These are phyloP conservation scores for Rhodotorula kratochvilovae DNA, from an alignment of 768 basidiomycete species.

Conservation along the genomic window DNA sequence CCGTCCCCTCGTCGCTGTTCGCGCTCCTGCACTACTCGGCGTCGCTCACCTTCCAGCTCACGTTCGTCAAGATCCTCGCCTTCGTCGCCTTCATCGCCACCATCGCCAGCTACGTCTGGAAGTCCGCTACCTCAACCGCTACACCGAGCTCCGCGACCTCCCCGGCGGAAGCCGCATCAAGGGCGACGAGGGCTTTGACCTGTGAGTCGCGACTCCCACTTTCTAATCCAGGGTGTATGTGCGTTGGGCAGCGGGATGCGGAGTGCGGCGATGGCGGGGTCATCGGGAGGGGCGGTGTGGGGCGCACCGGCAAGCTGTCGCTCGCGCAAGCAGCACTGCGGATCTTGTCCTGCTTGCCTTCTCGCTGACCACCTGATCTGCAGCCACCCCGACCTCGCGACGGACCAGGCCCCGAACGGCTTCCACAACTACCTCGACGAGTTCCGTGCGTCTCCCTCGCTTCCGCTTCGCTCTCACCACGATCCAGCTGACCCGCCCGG, in stretches of 20 bases:
- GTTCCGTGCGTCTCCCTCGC: conserved; percentile 56
- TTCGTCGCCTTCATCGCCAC: conserved; percentile 64
- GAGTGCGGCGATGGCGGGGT: no score
- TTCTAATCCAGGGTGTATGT: no score
- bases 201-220: conserved; percentile 56
- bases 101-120: conserved; percentile 76
- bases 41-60: conserved; percentile 58
- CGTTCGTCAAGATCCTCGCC: conserved; percentile 83
- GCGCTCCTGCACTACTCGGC: conserved; percentile 9
- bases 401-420: conserved; percentile 57
- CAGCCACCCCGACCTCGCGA: conserved; percentile 80
- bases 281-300: no score
- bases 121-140: conserved; percentile 50
- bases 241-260: no score
- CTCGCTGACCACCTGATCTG: no score
- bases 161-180: conserved; percentile 40
- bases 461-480: background rate
- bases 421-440: conserved; percentile 98
- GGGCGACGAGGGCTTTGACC: conserved; percentile 37
- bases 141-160: conserved; percentile 49
- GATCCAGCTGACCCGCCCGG: background rate
- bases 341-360: no score
- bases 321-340: no score
- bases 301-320: no score
- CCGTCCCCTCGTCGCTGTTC: conserved; percentile 1